phyloP scores from a whole-genome alignment of 495 filamentous ascomycete genomes.

The Hypoxylon intermedium region DNA sequence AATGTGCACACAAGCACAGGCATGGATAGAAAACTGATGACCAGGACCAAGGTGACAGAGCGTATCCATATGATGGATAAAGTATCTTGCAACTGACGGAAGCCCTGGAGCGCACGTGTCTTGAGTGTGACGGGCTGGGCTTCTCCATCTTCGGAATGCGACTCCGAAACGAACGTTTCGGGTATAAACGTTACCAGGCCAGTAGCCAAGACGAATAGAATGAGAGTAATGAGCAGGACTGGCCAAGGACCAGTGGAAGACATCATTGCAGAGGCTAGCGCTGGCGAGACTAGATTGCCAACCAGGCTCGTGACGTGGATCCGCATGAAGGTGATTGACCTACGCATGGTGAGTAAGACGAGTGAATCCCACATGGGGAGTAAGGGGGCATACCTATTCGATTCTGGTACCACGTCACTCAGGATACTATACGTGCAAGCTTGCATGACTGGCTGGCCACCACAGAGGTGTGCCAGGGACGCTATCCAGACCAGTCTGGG shows the following conservation, averaged over 20 bases:
- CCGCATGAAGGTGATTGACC: constrained; percentile 61
- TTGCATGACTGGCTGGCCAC: constrained; percentile 58
- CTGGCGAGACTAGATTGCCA: constrained; percentile 59
- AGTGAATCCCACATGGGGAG: not conserved
- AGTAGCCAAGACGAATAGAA: constrained; percentile 38
- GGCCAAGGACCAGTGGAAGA: constrained; percentile 63
- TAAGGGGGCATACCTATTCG: constrained; percentile 51
- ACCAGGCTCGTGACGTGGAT: constrained; percentile 56
- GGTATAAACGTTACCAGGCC: constrained; percentile 49
- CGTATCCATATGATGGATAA: constrained; percentile 26
- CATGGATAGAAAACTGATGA: constrained; percentile 35
- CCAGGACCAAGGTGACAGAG: constrained; percentile 33
- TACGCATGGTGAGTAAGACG: constrained; percentile 28
- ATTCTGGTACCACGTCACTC: constrained; percentile 63
- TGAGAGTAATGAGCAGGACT: constrained; percentile 48
- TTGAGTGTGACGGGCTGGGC: constrained; percentile 12
- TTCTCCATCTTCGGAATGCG: not conserved
- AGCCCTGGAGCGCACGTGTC: constrained; percentile 10
- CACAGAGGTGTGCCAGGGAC: constrained; percentile 58
- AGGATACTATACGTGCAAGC: constrained; percentile 64
- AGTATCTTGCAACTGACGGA: constrained; percentile 34
- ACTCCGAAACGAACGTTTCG: constrained; percentile 48
- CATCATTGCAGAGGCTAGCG: constrained; percentile 65
- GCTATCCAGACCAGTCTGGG: constrained; percentile 61
- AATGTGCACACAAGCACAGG: constrained; percentile 33